phyloP scores from a whole-genome alignment of 257 asterid species.

The Solanum bulbocastanum region DNA sequence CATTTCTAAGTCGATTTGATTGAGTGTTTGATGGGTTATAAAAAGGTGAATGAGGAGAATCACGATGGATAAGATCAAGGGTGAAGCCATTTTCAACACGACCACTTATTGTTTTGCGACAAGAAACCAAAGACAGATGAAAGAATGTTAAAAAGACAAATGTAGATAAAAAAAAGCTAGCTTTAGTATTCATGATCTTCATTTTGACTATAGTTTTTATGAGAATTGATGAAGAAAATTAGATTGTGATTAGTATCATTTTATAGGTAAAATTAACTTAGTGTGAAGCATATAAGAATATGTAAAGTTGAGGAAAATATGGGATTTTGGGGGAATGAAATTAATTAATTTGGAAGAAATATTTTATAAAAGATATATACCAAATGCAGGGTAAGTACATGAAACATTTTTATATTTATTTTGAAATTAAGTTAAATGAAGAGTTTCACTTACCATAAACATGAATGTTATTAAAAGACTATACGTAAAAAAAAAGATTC shows the following conservation, averaged over 20 bases:
- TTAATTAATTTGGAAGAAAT: neutral
- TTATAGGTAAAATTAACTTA: neutral
- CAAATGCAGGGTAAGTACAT: neutral
- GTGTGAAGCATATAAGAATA: neutral
- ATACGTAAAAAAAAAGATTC: neutral
- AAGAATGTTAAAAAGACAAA: neutral
- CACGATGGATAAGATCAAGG: slow-evolving; percentile 37
- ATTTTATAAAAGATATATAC: neutral
- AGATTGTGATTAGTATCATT: neutral
- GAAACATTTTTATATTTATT: neutral
- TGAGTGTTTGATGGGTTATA: slow-evolving; percentile 14
- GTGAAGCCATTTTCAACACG: slow-evolving; percentile 23
- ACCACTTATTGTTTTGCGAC: neutral
- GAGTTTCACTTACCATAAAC: neutral
- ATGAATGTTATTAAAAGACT: neutral
- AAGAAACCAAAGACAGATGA: neutral
- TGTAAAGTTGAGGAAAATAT: neutral
- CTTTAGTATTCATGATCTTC: neutral
- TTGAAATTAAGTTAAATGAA: neutral
- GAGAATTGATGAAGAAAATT: neutral
- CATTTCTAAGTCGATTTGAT: slow-evolving; percentile 9
- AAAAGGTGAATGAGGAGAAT: slow-evolving; percentile 28
- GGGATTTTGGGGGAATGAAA: neutral
- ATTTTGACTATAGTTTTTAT: neutral
- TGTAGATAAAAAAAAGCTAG: neutral